Conservation (phyloP, 225 moss, liverwort and hornwort genomes). For the Pseudisothecium myosuroides region DNA sequence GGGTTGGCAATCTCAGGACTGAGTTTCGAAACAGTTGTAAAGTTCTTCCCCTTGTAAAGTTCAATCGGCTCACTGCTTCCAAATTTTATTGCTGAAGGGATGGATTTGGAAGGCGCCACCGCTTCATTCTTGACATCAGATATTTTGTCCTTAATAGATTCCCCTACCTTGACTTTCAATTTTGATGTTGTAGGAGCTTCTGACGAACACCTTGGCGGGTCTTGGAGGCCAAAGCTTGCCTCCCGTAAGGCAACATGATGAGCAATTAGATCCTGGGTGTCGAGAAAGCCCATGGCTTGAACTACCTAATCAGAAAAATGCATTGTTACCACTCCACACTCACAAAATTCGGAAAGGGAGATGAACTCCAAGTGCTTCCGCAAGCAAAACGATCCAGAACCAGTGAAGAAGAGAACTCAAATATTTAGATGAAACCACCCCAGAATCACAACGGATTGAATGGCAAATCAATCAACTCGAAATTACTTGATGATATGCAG, state of each 20-base stretch:
- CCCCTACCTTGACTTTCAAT: conserved; percentile 1
- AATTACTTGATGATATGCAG: conserved; percentile 27
- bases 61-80: conserved; percentile 89
- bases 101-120: conserved; percentile 10
- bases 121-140: background rate
- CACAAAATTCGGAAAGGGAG: background rate
- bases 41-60: conserved; percentile 30
- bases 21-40: background rate
- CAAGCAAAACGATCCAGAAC: background rate
- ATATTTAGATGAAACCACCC: background rate
- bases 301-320: conserved; percentile 43
- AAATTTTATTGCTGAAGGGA: conserved; percentile 65
- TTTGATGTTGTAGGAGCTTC: conserved; percentile 4
- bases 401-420: background rate
- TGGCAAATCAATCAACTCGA: conserved; percentile 1
- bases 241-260: conserved; percentile 68
- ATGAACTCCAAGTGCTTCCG: background rate
- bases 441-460: background rate
- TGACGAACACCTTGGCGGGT: background rate
- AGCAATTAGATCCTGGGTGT: conserved; percentile 64
- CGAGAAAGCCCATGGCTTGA: conserved; percentile 62
- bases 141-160: background rate
- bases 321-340: background rate
- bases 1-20: background rate
- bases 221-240: conserved; percentile 63